Conservation (phyloP, 2,329 filamentous ascomycete genomes). For the Penicillium oxalicum region DNA sequence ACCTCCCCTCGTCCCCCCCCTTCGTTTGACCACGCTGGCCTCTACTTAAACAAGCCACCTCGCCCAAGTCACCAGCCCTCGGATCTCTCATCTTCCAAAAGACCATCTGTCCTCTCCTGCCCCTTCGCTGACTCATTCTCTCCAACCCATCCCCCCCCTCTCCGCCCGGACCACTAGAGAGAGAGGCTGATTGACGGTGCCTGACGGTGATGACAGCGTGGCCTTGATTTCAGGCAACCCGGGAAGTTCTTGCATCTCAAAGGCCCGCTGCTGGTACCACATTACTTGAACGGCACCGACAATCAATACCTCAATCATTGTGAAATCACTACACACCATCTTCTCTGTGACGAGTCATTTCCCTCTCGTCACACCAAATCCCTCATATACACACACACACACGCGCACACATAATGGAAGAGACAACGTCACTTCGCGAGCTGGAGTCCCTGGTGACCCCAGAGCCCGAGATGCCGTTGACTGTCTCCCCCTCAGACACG, state of each 20-base stretch:
- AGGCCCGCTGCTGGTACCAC: slow-evolving; percentile 2
- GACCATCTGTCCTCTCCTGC: slow-evolving; percentile 32
- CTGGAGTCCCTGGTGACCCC: slow-evolving; percentile 30
- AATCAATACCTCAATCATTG: slow-evolving; percentile 3
- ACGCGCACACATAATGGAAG: slow-evolving; percentile 27
- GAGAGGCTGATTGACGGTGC: slow-evolving; percentile 24
- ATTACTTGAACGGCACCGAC: slow-evolving; percentile 14
- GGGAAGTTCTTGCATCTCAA: background rate
- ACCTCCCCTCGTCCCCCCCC: background rate
- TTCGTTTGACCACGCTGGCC: slow-evolving; percentile 36
- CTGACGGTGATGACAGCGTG: slow-evolving; percentile 35
- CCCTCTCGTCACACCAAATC: background rate
- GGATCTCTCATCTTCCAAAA: slow-evolving; percentile 6
- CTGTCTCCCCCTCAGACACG: slow-evolving; percentile 39
- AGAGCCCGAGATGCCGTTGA: slow-evolving; percentile 32
- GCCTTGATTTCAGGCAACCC: slow-evolving; percentile 14
- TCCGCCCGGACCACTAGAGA: background rate
- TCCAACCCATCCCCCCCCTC: background rate
- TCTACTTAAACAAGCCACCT: slow-evolving; percentile 32
- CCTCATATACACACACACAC: background rate
- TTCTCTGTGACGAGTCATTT: background rate
- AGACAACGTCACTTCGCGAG: slow-evolving; percentile 23
- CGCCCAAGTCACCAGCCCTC: slow-evolving; percentile 11
- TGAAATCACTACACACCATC: slow-evolving; percentile 2
- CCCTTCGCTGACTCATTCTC: slow-evolving; percentile 13